Evolutionary conservation across 1,139 yeast genomes (phyloP), one percentile per base, ranked within the genome.

Genomic region (Yamadazyma buinensis): DNA sequence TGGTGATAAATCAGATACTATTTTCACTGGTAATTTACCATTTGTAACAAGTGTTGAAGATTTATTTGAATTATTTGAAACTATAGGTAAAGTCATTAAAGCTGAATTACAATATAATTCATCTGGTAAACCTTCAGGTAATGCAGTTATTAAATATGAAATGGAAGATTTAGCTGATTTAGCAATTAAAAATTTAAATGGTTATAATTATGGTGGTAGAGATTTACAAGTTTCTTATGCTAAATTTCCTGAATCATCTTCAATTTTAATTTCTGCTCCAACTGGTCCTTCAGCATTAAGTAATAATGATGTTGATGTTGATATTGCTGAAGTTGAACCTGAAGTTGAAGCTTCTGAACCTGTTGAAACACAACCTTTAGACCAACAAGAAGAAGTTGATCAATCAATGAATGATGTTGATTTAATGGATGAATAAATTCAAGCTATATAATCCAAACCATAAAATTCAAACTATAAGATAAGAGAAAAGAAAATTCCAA

Each of bases 41-140:
- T 87, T 79, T 72, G 84, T 90, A 31, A 90, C 97, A 17, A 78
- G 88, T 28, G 80, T 81, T 48, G 83, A 83, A 40, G 97, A 92
- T 59, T 73, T 92, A 47, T 77, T 72, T 44, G 97, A 90, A 47
- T 72, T 92, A 41, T 90, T 90, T 57, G 94, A 84, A 54, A 83
- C 95, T 22, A 78, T 88, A 35, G 96, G 95, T 20, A 67, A 75
- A 36, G 92, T 90, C 21, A 65, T 64, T 29, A 72, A 72, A 35
- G 97, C 97, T 15, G 95, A 87, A 57, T 71, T 90, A 43, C 87
- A 82, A 55, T 75, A 63, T 48, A 77, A 76, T 49, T 32, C 36
- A 10, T 64, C 64, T 23, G 95, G 95, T 26, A 74, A 82, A 51
- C 80, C 95, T 17, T 68, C 82, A 5, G 97, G 97, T 26, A 66